A percentile compares a stretch with the other conserved stretches of the same genome.
phyloP scores from a whole-genome alignment of 345 rosid species.

The Corymbia maculata region DNA sequence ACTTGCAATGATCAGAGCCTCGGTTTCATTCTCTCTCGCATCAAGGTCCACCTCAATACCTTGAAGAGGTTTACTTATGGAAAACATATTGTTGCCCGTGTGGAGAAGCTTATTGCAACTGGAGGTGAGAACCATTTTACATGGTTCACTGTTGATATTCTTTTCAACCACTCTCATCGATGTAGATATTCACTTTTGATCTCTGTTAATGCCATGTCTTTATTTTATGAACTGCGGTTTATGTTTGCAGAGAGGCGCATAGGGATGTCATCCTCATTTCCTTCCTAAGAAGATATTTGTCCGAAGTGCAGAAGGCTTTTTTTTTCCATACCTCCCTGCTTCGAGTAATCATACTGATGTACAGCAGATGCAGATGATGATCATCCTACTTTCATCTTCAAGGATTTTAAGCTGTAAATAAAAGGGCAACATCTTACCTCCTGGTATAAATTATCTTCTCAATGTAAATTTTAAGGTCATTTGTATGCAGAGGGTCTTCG shows the following conservation, averaged over 20 bases:
- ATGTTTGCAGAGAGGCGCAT: constrained; percentile 69
- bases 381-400: not conserved
- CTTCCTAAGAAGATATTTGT: constrained; percentile 1
- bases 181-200: not conserved
- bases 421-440: not conserved
- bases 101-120: constrained; percentile 85
- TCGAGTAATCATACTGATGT: not conserved
- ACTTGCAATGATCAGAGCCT: constrained; percentile 84
- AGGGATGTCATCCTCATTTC: constrained; percentile 45
- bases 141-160: not conserved
- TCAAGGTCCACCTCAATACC: constrained; percentile 76
- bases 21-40: constrained; percentile 76
- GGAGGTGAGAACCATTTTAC: constrained; percentile 56
- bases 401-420: not conserved
- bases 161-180: not conserved
- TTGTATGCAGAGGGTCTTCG: not conserved
- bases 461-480: not conserved
- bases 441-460: not conserved
- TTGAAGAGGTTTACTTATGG: constrained; percentile 93
- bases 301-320: not conserved
- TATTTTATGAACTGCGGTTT: not conserved
- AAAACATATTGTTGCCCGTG: constrained; percentile 94
- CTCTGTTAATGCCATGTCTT: not conserved
- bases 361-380: not conserved
- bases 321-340: not conserved